Percentiles rank a stretch among this genome's conserved stretches.
These are phyloP conservation scores for Tilletia indica DNA, from an alignment of 1,284 basidiomycete species.

Conservation along the genomic window DNA sequence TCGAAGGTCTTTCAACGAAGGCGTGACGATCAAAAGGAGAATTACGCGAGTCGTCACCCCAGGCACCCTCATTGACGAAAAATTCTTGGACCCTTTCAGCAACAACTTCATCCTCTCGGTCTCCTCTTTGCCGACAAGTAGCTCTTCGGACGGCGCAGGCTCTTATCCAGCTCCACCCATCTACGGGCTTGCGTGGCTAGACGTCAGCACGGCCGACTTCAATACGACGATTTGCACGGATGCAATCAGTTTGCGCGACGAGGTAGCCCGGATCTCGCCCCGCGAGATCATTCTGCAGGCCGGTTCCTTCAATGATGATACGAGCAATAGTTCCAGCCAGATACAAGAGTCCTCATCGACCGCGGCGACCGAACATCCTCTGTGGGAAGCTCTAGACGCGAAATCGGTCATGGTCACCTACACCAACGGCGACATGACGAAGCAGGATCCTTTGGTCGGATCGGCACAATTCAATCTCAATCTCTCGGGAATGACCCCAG, in stretches of 20 bases:
- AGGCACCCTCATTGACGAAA: constrained; percentile 53
- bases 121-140: neutral
- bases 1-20: constrained; percentile 21
- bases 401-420: constrained; percentile 16
- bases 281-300: constrained; percentile 43
- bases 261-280: constrained; percentile 45
- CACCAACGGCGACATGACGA: neutral
- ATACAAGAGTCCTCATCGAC: neutral
- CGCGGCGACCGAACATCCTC: neutral
- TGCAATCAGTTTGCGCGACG: constrained; percentile 40
- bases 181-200: constrained; percentile 52
- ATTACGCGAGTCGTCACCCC: constrained; percentile 49
- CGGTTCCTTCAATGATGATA: constrained; percentile 18
- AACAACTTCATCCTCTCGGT: constrained; percentile 51
- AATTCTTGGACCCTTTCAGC: constrained; percentile 50
- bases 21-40: constrained; percentile 32
- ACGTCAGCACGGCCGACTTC: constrained; percentile 54
- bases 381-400: constrained; percentile 26
- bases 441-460: too few species aligned
- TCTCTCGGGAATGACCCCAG: neutral
- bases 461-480: neutral
- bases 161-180: neutral
- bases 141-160: neutral
- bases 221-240: constrained; percentile 37
- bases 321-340: neutral